Evolutionary conservation across 2,329 filamentous ascomycete genomes (phyloP).

Genomic region (Apiospora aurea): DNA sequence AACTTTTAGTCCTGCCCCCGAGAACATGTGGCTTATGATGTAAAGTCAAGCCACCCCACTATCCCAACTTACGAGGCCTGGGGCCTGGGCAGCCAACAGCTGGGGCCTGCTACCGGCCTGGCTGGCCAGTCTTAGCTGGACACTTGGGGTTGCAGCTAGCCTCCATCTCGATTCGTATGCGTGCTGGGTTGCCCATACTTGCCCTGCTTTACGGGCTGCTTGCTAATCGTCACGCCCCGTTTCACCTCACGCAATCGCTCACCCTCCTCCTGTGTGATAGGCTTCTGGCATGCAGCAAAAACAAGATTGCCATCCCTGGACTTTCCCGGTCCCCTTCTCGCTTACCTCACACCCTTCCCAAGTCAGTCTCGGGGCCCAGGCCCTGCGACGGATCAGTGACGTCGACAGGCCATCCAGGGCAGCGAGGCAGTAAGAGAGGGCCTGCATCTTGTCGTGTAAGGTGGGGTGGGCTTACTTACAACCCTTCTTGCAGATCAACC

Average conservation of each 20-base stretch:
- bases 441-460: slow-evolving; percentile 6
- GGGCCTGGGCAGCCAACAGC: too few species aligned
- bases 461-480: slow-evolving; percentile 12
- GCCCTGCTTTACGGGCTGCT: not conserved
- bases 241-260: not conserved
- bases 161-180: slow-evolving; percentile 14
- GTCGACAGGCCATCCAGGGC: slow-evolving; percentile 4
- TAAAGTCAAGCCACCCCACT: slow-evolving; percentile 19
- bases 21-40: slow-evolving; percentile 20
- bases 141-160: slow-evolving; percentile 20
- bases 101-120: not conserved
- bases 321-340: not conserved
- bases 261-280: slow-evolving; percentile 4
- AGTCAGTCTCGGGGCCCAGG: not conserved
- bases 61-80: not conserved
- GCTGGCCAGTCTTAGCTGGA: slow-evolving; percentile 6
- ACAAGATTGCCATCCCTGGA: slow-evolving; percentile 9
- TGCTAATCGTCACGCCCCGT: slow-evolving; percentile 14
- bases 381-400: not conserved
- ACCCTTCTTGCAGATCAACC: slow-evolving; percentile 7
- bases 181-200: not conserved
- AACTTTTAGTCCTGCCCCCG: not conserved
- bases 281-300: slow-evolving; percentile 11
- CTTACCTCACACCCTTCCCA: not conserved
- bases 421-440: not conserved